These are phyloP conservation scores for Candida endomychidarum DNA, from an alignment of 805 yeast genomes.

Conservation along the genomic window DNA sequence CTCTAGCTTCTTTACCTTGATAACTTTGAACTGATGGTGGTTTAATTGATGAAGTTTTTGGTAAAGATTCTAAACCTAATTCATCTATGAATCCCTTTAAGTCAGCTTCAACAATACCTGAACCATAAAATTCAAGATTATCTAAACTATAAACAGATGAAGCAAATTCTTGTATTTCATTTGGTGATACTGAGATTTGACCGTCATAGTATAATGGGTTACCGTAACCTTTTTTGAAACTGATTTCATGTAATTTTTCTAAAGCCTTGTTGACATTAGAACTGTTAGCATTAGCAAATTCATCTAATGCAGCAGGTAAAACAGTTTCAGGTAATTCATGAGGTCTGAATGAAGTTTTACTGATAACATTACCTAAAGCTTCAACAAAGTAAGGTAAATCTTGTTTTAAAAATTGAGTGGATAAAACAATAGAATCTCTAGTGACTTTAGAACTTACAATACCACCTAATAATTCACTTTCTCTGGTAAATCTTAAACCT, in stretches of 20 bases:
- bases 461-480: conserved; percentile 92
- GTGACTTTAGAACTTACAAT: conserved; percentile 63
- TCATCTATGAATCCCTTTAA: conserved; percentile 65
- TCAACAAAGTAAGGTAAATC: conserved; percentile 90
- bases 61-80: conserved; percentile 61
- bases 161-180: conserved; percentile 68
- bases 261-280: conserved; percentile 60
- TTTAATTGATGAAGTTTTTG: conserved; percentile 54
- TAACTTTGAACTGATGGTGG: conserved; percentile 42
- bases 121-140: conserved; percentile 68
- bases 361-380: conserved; percentile 71
- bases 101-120: conserved; percentile 73
- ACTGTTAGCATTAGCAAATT: conserved; percentile 51
- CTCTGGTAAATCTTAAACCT: conserved; percentile 91
- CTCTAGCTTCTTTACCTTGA: conserved; percentile 69
- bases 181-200: conserved; percentile 51
- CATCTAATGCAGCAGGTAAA: conserved; percentile 71
- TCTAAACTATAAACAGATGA: conserved; percentile 64
- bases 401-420: conserved; percentile 80
- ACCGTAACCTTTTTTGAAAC: conserved; percentile 89
- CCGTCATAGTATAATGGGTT: conserved; percentile 77
- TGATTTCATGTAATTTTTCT: conserved; percentile 74
- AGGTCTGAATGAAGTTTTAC: conserved; percentile 71
- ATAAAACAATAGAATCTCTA: conserved; percentile 81
- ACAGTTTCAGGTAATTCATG: conserved; percentile 85